Base-by-base conservation (phyloP, 129 eudicot species). In the Tanacetum coccineum region DNA sequence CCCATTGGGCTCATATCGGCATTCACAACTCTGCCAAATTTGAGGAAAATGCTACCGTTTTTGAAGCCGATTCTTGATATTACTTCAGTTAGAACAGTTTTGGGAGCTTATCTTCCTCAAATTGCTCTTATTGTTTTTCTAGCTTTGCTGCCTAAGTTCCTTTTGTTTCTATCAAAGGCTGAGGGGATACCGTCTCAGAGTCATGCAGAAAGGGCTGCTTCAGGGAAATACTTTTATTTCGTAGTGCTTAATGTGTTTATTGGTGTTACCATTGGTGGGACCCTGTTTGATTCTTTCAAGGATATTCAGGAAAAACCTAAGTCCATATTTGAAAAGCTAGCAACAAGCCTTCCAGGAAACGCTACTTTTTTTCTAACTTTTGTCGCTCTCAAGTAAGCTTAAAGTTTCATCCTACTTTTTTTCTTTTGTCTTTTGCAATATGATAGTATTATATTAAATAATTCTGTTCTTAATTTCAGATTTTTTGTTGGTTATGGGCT, bases 401-500 rank as follows among this genome's bases (percentile, higher is more conserved):
- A n/a, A 49, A 62, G 15, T 61, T 61, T 13, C 11, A 61, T 36
- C 13, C 17, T 59, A 54, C 13, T 19, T 30, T 18, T 20, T 54
- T 54, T 6, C 18, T 49, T 49, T 14, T 13, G 7, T 17, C 4
- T 19, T 54, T 15, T 54, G 26, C 20, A 15, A 53, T 6, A 15
- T 53, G 59, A 18, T 53, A n/a, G n/a, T n/a, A n/a, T 6, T 53
- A 18, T n/a, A 9, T 53, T 53, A 28, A 13, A 14, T 40, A 13
- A 19, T 39, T 53, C 3, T 55, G 46, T 3, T 47, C 62, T 62
- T 62, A 17, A 46, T 57, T 30, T 55, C 79, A 94, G 99, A 76
- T 94, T 94, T 84, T 94, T 94, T 74, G 97, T 89, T 28, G 97
- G 99, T 13, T 94, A 84, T 21, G 99, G 99, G 75, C 93, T 94